Evolutionary conservation across 2,329 filamentous ascomycete genomes (phyloP), one percentile per base, ranked within the genome.

Genomic region (Aspergillus japonicus): DNA sequence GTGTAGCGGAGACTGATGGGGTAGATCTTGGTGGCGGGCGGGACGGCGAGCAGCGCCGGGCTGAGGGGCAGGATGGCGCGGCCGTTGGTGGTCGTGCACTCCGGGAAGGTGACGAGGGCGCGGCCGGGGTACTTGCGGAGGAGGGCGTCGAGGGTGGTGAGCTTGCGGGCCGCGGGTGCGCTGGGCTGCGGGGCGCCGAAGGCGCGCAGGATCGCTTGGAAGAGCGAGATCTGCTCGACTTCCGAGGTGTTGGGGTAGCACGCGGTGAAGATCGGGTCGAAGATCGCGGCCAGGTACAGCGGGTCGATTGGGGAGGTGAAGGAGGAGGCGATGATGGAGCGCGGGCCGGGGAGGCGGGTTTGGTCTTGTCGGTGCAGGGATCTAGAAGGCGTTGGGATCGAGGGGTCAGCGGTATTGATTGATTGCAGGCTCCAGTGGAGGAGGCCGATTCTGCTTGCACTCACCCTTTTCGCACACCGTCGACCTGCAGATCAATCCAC

Each of bases 401-500:
- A 29, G 26, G 26, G 26, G 2, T 23, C 23, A 23, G 23, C 3
- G 23, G 23, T 3, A 2, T 23, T 23, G 2, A 26, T 26, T 26
- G 26, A 26, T 26, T 26, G 26, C 3, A 29, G 26, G 26, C 8
- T 10, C 23, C 23, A 2, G 23, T 23, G 26, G 26, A 29, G 26
- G 26, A 29, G 23, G 2, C 23, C 23, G 23, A 23, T 23, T 23
- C 3, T 23, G 23, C 23, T 23, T 6, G 14, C 48, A 60, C 61
- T 54, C 16, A 93, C 79, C 95, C 95, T 78, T 92, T 91, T 78
- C 91, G 93, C 56, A 99, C 95, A 60, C 94, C 94, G 74, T 99
- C 95, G 66, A 99, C 91, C 76, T 97, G 94, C n/a, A 99, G 81
- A 77, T 99, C 95, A 58, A 97, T 89, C 94, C 94, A 98, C 92